Conservation (phyloP, 73 alveolate species). For the Stentor coeruleus region DNA sequence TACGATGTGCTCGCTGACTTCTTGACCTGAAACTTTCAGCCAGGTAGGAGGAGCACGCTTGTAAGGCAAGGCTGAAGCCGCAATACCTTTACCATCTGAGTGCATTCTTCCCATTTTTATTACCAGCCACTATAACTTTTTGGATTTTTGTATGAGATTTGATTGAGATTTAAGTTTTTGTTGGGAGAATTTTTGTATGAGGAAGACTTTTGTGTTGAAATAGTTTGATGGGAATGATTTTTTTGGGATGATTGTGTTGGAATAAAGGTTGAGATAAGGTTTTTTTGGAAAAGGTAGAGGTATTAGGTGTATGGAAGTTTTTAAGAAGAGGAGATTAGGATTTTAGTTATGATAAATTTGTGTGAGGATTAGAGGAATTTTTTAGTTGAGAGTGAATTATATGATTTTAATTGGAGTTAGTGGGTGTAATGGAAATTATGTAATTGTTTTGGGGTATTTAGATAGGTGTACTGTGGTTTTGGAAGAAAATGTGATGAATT, state of each 20-base stretch:
- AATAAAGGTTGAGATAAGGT: too few species aligned
- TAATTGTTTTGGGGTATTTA: too few species aligned
- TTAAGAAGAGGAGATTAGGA: not conserved
- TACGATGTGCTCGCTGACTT: constrained; percentile 73
- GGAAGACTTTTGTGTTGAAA: too few species aligned
- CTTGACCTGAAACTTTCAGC: constrained; percentile 72
- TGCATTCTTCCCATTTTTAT: constrained; percentile 87
- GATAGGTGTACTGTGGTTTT: too few species aligned
- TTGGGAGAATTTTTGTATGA: too few species aligned
- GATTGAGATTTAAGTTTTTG: too few species aligned
- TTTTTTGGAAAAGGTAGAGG: too few species aligned
- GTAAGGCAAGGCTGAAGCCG: constrained; percentile 82
- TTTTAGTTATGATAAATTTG: not conserved
- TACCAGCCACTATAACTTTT: not conserved
- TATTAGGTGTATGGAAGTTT: not conserved
- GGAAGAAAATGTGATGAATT: too few species aligned
- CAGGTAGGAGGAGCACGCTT: constrained; percentile 89
- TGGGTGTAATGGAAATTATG: too few species aligned
- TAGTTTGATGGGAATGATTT: too few species aligned
- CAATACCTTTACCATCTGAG: constrained; percentile 85
- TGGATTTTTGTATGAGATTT: not conserved
- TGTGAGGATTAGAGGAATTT: not conserved
- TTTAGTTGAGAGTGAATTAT: not conserved
- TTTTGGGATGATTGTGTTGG: too few species aligned
- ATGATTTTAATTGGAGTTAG: not conserved